Base-by-base conservation (phyloP, 2,329 filamentous ascomycete genomes). In the Phaeosphaeriaceae sp. region DNA sequence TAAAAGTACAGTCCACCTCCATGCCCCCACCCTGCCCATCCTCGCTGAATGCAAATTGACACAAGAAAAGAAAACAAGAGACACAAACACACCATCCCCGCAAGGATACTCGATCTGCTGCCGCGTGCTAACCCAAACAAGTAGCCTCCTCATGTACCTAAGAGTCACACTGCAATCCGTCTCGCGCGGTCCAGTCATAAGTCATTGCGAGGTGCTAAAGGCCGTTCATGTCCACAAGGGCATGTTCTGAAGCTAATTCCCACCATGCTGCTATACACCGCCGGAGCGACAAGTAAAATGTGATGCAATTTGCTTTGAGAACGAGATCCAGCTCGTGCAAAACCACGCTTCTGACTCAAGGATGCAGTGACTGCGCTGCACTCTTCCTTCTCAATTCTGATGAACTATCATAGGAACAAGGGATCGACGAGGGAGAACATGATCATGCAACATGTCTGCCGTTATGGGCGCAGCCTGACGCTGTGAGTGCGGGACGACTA, bases 1-100 rank as follows among this genome's bases (percentile, higher is more conserved):
- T 73, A 71, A 62, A 72, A 71, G 65, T 75, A 74, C 72, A 74
- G 54, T 27, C 64, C 56, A n/a, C n/a, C n/a, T n/a, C 57, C 62
- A 53, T 61, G 7, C 17, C 45, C 17, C 53, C 48, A 33, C 51
- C 45, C 41, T 22, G 53, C 53, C 41, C 47, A 45, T 27, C 27
- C 41, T 45, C 45, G 36, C 54, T 51, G 31, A 51, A 47, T 46
- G 53, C 58, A 46, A 47, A 48, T 48, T 41, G 42, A 53, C 47
- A 46, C 3, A 19, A 36, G 31, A 13, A 36, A 36, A 36, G 3
- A 15, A 36, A 36, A 5, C 7, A 36, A 36, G 31, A 36, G 31
- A 36, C 13, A 36, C 31, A 36, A 7, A 36, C 31, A 36, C 31
- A 11, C 13, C 31, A 36, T 36, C 31, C 31, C 31, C 11, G 31